These are phyloP conservation scores for Hura crepitans DNA, from an alignment of 441 rosid genomes.

Conservation along the genomic window DNA sequence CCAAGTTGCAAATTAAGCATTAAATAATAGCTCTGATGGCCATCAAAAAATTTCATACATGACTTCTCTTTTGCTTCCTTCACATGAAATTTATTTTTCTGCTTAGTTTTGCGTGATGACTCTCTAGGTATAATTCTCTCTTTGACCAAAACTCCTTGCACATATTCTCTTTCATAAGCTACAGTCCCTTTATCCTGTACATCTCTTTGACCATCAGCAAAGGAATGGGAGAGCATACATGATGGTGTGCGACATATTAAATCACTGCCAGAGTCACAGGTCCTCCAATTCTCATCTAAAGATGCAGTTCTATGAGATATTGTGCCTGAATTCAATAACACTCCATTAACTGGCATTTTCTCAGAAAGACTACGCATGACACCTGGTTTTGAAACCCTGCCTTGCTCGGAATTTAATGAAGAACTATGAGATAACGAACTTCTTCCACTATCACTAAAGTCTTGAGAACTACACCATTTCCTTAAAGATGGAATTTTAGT, in stretches of 20 bases:
- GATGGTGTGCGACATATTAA: constrained; percentile 35
- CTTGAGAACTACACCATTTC: constrained; percentile 46
- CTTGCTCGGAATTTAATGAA: constrained; percentile 40
- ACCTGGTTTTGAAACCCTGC: constrained; percentile 33
- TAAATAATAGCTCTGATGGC: constrained; percentile 56
- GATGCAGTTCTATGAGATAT: constrained; percentile 41
- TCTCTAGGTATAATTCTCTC: constrained; percentile 49
- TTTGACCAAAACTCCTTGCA: constrained; percentile 86
- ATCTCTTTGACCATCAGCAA: constrained; percentile 41
- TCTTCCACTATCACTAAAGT: constrained; percentile 41
- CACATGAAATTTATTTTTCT: constrained; percentile 36
- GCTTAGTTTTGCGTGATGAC: constrained; percentile 39
- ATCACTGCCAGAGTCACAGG: constrained; percentile 37
- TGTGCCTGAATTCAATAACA: constrained; percentile 41
- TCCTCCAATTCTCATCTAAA: constrained; percentile 41
- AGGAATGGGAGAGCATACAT: constrained; percentile 32
- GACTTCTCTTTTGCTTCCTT: constrained; percentile 47
- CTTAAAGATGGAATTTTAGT: constrained; percentile 60
- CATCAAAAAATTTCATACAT: constrained; percentile 43
- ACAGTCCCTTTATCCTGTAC: constrained; percentile 33
- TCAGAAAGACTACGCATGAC: constrained; percentile 61
- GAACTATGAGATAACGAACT: constrained; percentile 41
- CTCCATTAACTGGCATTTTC: constrained; percentile 41
- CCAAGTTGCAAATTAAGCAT: constrained; percentile 97
- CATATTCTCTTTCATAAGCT: constrained; percentile 79